A percentile compares a stretch with the other conserved stretches of the same genome.
Conservation (phyloP, 2,329 filamentous ascomycete genomes). For the Alternaria ventricosa region DNA sequence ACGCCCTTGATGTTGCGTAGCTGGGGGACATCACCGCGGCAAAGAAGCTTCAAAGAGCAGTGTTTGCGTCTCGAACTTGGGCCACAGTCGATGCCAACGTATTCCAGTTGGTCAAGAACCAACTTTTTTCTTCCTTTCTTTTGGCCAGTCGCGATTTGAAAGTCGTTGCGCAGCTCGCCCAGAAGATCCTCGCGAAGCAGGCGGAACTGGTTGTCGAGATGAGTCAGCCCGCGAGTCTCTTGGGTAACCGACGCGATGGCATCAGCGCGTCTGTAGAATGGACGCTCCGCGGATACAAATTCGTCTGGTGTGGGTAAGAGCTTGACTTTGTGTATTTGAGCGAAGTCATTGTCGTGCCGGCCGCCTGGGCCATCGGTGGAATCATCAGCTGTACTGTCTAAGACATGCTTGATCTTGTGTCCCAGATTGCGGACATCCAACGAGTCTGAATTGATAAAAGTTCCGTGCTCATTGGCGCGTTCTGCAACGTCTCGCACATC, state of each 20-base stretch:
- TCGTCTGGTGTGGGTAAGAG: slow-evolving; percentile 73
- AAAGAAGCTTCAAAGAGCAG: slow-evolving; percentile 52
- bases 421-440: slow-evolving; percentile 63
- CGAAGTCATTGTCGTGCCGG: slow-evolving; percentile 75
- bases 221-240: slow-evolving; percentile 52
- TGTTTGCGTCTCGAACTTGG: slow-evolving; percentile 36
- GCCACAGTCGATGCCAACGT: slow-evolving; percentile 50
- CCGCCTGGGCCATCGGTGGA: slow-evolving; percentile 60
- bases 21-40: slow-evolving; percentile 54
- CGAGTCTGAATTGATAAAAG: slow-evolving; percentile 44
- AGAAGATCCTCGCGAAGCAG: slow-evolving; percentile 75
- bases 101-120: slow-evolving; percentile 50
- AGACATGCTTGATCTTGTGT: slow-evolving; percentile 57
- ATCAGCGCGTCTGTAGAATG: slow-evolving; percentile 62
- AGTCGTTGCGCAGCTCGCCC: slow-evolving; percentile 67
- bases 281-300: slow-evolving; percentile 58
- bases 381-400: slow-evolving; percentile 59
- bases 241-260: slow-evolving; percentile 54
- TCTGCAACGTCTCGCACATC: slow-evolving; percentile 36
- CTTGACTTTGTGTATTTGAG: slow-evolving; percentile 65
- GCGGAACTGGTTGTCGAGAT: slow-evolving; percentile 76
- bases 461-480: slow-evolving; percentile 22
- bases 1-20: slow-evolving; percentile 41
- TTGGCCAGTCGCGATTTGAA: slow-evolving; percentile 58
- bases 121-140: too few relatives aligned